These are phyloP conservation scores for Claviceps sp. DNA, from an alignment of 2,329 filamentous ascomycete species.

Conservation along the genomic window DNA sequence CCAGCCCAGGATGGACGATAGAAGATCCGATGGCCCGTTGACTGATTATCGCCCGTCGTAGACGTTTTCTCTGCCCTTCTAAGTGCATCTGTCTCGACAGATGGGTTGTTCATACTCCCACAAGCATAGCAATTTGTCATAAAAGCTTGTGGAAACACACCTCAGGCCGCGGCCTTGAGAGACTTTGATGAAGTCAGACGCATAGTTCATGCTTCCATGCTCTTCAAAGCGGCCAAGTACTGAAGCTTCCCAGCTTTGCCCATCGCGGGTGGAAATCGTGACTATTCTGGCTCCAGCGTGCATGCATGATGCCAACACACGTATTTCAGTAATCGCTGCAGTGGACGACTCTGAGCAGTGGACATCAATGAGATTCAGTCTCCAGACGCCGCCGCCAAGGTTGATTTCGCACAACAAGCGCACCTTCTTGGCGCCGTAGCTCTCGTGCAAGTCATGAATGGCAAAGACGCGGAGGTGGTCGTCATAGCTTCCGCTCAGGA, in stretches of 20 bases:
- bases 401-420: slow-evolving; percentile 48
- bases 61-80: neutral
- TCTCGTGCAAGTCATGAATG: slow-evolving; percentile 26
- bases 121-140: slow-evolving; percentile 55
- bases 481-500: slow-evolving; percentile 87
- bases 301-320: slow-evolving; percentile 84
- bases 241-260: slow-evolving; percentile 43
- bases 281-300: slow-evolving; percentile 69
- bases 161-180: slow-evolving; percentile 17
- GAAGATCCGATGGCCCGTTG: neutral
- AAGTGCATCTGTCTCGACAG: neutral
- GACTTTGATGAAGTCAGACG: slow-evolving; percentile 51
- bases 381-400: slow-evolving; percentile 77
- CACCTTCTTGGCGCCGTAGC: slow-evolving; percentile 27
- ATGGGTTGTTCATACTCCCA: slow-evolving; percentile 33
- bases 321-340: slow-evolving; percentile 17
- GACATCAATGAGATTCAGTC: slow-evolving; percentile 49
- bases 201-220: slow-evolving; percentile 93
- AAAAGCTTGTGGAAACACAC: slow-evolving; percentile 63
- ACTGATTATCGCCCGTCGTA: neutral
- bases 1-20: neutral
- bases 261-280: slow-evolving; percentile 24
- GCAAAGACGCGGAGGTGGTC: slow-evolving; percentile 61
- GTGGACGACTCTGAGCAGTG: slow-evolving; percentile 6
- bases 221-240: slow-evolving; percentile 64